Evolutionary conservation across 2,329 filamentous ascomycete genomes (phyloP), one percentile per base, ranked within the genome.

Genomic region (Colletotrichum truncatum): DNA sequence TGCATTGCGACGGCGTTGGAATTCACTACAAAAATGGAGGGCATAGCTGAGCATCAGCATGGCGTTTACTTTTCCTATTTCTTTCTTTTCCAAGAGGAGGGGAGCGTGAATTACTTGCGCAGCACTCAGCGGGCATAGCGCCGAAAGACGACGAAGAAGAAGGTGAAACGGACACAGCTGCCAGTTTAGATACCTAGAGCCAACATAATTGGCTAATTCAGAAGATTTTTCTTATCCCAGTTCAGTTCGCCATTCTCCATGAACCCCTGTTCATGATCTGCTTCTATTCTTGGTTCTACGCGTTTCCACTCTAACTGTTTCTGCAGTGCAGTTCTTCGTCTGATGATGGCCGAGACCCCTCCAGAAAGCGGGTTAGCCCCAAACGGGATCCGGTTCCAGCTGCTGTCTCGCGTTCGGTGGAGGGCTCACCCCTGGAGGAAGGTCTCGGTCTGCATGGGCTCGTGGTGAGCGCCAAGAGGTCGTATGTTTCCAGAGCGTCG

Each of bases 1-100:
- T 46, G 63, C 63, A 66, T 66, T 63, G 63, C 57, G 63, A 38
- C 16, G 57, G 63, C 63, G 63, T 63, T 51, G 54, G 51, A 18
- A 1, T 6, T 58, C 38, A 26, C 11, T 41, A 18, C 18, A 6
- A 36, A 3, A 5, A 28, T 26, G 14, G 18, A 7, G 21, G 12
- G 18, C n/a, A 58, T 49, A 43, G 54, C 30, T 43, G 58, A 60
- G 51, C 64, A 58, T 52, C 53, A 58, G 64, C 59, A 59, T 34
- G 64, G 64, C 59, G 64, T 66, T 66, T 36, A 6, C 5, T n/a
- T n/a, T n/a, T n/a, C n/a, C n/a, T n/a, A n/a, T n/a, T n/a, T n/a
- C n/a, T n/a, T n/a, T n/a, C n/a, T n/a, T n/a, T n/a, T n/a, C n/a
- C n/a, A n/a, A n/a, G n/a, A n/a, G n/a, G n/a, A n/a, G n/a, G 39